Evolutionary conservation across 2,329 filamentous ascomycete species (phyloP).

Genomic region (Pseudogymnoascus sp.): DNA sequence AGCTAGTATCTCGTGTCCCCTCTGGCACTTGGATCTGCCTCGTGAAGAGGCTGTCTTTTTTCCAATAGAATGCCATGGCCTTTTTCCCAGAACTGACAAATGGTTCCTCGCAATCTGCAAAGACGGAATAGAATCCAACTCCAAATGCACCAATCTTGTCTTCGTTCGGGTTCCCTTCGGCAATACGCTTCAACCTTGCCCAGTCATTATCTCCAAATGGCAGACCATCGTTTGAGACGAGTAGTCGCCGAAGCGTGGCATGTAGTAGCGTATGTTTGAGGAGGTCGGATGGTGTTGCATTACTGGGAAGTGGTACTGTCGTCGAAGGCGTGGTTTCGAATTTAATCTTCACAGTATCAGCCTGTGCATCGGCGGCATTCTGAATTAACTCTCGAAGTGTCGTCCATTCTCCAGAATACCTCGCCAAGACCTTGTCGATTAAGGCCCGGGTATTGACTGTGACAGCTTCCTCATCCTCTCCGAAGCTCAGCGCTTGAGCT

Average conservation of each 20-base stretch:
- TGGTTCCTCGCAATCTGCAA: constrained; percentile 95
- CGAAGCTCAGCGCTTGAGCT: constrained; percentile 77
- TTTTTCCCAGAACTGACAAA: constrained; percentile 90
- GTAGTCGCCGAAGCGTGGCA: constrained; percentile 78
- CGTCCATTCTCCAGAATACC: constrained; percentile 95
- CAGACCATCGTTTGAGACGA: constrained; percentile 88
- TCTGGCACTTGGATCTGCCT: constrained; percentile 70
- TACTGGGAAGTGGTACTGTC: constrained; percentile 58
- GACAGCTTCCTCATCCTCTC: constrained; percentile 90
- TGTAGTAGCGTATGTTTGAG: constrained; percentile 79
- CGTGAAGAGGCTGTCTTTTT: constrained; percentile 94
- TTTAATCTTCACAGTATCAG: constrained; percentile 79
- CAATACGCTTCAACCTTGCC: constrained; percentile 88
- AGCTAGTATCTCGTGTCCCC: constrained; percentile 69
- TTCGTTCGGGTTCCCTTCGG: constrained; percentile 98
- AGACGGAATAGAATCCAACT: constrained; percentile 97
- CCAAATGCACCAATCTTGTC: constrained; percentile 99
- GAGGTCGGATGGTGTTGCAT: constrained; percentile 60
- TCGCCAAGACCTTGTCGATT: constrained; percentile 94
- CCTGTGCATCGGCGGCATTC: constrained; percentile 95
- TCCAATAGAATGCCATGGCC: constrained; percentile 99
- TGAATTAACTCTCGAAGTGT: constrained; percentile 89
- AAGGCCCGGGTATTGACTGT: constrained; percentile 94
- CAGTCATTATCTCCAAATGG: constrained; percentile 88
- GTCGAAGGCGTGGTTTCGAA: constrained; percentile 87